A percentile compares a stretch with the other conserved stretches of the same genome.
Evolutionary conservation across 2,329 filamentous ascomycete species (phyloP).

Genomic region (Gaeumannomyces sp.): DNA sequence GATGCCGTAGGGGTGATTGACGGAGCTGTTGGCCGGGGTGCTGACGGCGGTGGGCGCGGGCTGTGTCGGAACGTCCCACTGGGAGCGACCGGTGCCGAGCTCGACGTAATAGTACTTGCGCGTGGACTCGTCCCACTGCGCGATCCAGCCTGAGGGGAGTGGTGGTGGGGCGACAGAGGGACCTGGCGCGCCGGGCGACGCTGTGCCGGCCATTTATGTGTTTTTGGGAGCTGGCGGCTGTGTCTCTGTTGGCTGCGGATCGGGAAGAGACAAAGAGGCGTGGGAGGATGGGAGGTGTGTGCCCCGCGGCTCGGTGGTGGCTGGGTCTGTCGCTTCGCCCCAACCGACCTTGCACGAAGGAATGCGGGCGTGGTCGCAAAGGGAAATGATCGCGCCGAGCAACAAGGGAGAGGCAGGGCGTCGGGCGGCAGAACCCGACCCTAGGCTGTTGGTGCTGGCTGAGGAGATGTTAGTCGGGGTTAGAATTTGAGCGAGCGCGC

Average conservation of each 20-base stretch:
- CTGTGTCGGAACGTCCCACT: constrained; percentile 67
- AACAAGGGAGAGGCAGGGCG: neutral
- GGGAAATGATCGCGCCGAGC: neutral
- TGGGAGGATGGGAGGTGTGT: neutral
- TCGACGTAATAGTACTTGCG: constrained; percentile 68
- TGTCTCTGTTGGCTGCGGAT: neutral
- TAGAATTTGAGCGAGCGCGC: neutral
- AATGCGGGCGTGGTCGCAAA: neutral
- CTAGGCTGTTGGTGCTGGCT: neutral
- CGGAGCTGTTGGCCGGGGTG: constrained; percentile 41
- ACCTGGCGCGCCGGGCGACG: constrained; percentile 52
- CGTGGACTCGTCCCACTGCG: constrained; percentile 60
- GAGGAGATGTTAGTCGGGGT: neutral
- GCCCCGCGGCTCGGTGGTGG: neutral
- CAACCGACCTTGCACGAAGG: neutral
- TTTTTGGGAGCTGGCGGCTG: neutral
- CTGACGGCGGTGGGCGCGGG: constrained; percentile 56
- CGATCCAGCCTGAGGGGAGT: constrained; percentile 61
- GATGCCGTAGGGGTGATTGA: constrained; percentile 57
- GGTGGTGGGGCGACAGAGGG: constrained; percentile 54
- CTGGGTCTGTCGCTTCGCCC: neutral
- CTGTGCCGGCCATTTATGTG: constrained; percentile 46
- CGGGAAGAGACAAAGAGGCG: neutral
- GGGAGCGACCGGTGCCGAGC: constrained; percentile 63
- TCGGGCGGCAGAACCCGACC: neutral